phyloP scores from a whole-genome alignment of 495 filamentous ascomycete genomes.

The Diplogelasinospora grovesii region DNA sequence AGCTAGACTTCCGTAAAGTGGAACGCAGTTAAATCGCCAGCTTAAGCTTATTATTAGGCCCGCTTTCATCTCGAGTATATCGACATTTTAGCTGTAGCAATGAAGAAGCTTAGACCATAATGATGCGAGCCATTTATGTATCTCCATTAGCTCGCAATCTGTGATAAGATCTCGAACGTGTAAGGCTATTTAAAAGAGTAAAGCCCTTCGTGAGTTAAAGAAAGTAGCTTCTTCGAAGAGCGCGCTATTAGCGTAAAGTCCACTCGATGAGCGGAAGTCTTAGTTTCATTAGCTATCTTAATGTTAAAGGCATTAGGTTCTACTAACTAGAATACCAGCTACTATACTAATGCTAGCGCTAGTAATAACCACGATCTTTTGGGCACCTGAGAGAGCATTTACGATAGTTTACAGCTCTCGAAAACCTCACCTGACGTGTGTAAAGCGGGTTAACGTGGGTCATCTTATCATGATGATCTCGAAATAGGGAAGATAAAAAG shows the following conservation, averaged over 20 bases:
- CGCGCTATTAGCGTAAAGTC: slow-evolving; percentile 5
- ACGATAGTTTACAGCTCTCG: slow-evolving; percentile 40
- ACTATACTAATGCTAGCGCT: slow-evolving; percentile 51
- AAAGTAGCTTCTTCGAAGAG: slow-evolving; percentile 6
- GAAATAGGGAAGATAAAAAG: too few relatives aligned
- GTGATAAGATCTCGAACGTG: slow-evolving; percentile 2
- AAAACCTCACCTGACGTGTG: slow-evolving; percentile 1
- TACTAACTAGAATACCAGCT: slow-evolving; percentile 48
- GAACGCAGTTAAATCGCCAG: slow-evolving; percentile 3
- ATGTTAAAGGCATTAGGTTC: background rate
- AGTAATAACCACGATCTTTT: slow-evolving; percentile 44
- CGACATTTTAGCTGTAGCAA: slow-evolving; percentile 6
- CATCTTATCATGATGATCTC: too few relatives aligned
- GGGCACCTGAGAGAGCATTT: slow-evolving; percentile 38
- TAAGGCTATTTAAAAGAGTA: slow-evolving; percentile 3
- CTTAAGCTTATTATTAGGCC: slow-evolving; percentile 1
- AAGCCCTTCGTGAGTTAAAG: slow-evolving; percentile 5
- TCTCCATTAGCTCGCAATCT: slow-evolving; percentile 2
- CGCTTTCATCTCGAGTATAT: slow-evolving; percentile 5
- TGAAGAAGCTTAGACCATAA: slow-evolving; percentile 3
- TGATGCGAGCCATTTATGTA: slow-evolving; percentile 4
- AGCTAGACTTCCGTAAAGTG: slow-evolving; percentile 5
- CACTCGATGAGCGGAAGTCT: slow-evolving; percentile 3
- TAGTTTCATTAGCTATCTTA: slow-evolving; percentile 4
- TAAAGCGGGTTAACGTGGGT: too few relatives aligned